phyloP scores from a whole-genome alignment of 2,329 filamentous ascomycete species.

The Sclerotinia borealis region DNA sequence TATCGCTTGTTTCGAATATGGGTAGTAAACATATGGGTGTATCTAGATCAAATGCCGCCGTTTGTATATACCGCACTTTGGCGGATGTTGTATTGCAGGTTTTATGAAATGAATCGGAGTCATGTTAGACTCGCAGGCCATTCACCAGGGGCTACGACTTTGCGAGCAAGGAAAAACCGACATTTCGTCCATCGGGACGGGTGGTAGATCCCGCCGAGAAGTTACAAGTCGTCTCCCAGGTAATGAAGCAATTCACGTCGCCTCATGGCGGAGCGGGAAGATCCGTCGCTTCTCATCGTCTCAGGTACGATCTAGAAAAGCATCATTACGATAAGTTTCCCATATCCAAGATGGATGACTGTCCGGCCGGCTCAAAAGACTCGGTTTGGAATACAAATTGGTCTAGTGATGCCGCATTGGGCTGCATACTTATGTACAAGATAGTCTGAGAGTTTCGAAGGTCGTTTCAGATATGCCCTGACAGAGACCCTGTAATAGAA shows the following conservation, averaged over 20 bases:
- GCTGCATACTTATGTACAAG: neutral
- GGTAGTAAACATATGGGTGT: neutral
- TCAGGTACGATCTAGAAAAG: neutral
- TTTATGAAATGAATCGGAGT: neutral
- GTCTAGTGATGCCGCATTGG: neutral
- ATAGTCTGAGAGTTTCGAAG: neutral
- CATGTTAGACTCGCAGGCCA: neutral
- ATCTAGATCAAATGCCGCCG: neutral
- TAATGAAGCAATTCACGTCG: neutral
- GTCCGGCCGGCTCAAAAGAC: neutral
- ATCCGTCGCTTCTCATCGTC: neutral
- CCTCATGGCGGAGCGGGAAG: neutral
- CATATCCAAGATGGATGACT: neutral
- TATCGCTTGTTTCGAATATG: neutral
- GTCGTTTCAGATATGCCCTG: neutral
- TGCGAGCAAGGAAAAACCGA: neutral
- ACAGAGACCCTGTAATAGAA: neutral
- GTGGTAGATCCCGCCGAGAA: neutral
- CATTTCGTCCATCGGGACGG: neutral
- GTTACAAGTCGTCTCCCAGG: neutral
- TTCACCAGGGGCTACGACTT: neutral
- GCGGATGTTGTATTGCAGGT: neutral
- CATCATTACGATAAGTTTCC: neutral
- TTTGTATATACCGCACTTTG: neutral
- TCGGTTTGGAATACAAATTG: neutral